Evolutionary conservation across 257 asterid genomes (phyloP), one percentile per base, ranked within the genome.

Genomic region (Nyctanthes arbortristis): DNA sequence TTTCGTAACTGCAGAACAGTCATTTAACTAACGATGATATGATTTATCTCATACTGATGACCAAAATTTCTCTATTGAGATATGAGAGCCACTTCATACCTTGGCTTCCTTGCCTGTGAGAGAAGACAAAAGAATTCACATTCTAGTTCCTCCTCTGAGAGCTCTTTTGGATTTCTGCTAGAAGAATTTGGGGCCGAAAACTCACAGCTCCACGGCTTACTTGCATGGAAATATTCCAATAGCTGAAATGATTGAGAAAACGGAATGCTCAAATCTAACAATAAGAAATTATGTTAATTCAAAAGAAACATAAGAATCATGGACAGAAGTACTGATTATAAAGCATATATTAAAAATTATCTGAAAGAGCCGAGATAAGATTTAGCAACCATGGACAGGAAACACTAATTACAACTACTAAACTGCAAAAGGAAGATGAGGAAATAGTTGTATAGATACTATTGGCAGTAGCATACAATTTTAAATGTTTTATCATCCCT

Each of bases 171-270:
- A 71, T 79, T 75, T 78, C 75, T 81, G 60, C 30, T 68, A 24
- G 24, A 45, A 8, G 90, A 67, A 3, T 65, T 71, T 7, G 86
- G 84, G 33, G 80, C 71, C 18, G 85, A 47, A 78, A 62, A 32
- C 34, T 36, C 10, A 18, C 84, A 89, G 9, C 13, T 55, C 97
- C 97, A 91, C 6, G 97, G 97, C 69, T 84, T 78, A 84, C 81
- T 83, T 69, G 89, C 75, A 70, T 74, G 69, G 68, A 71, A 89
- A 72, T 68, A 54, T 29, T 78, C 68, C 70, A 91, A 68, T 14
- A 91, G 78, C 97, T 91, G 86, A 73, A 62, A 76, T 54, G 65
- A 10, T 24, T 5, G 68, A 4, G 75, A 64, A 32, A 58, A 25
- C 33, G 29, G 24, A 8, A 28, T 14, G 1, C 58, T 24, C 1